These are phyloP conservation scores for Tetraselmis striata DNA, from an alignment of 139 green algal genomes.

Conservation along the genomic window DNA sequence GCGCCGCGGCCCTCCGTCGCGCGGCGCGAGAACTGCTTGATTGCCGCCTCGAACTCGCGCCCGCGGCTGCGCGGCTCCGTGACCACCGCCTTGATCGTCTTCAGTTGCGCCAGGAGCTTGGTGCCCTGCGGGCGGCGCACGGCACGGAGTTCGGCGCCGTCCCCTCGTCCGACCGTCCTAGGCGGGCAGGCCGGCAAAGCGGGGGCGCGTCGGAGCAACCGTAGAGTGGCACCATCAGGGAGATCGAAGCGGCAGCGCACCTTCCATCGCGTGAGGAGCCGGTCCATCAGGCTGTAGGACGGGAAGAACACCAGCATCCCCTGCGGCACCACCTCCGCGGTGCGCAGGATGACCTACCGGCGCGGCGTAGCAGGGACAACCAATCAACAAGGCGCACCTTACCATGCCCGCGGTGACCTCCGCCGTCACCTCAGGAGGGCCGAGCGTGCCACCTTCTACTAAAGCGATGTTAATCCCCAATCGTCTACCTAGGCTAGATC, in stretches of 20 bases:
- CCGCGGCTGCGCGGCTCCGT: conserved; percentile 61
- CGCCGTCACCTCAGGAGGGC: too few species aligned
- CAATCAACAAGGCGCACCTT: too few species aligned
- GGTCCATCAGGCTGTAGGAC: conserved; percentile 79
- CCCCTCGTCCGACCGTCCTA: too few species aligned
- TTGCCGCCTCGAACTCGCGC: conserved; percentile 58
- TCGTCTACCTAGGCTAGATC: too few species aligned
- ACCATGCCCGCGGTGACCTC: too few species aligned
- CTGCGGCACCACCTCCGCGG: conserved; percentile 58
- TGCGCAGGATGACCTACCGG: conserved; percentile 39
- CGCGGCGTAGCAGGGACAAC: neutral
- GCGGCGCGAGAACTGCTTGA: conserved; percentile 65
- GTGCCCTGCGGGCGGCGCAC: conserved; percentile 71
- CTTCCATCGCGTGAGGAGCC: conserved; percentile 66
- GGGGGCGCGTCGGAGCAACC: too few species aligned
- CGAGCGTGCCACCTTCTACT: too few species aligned
- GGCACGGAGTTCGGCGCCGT: too few species aligned
- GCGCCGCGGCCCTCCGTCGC: conserved; percentile 53
- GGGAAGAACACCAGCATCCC: conserved; percentile 91
- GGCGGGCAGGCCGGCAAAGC: too few species aligned
- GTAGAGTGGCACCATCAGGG: too few species aligned
- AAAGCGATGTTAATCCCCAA: too few species aligned
- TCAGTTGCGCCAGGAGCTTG: conserved; percentile 48
- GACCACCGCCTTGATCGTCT: conserved; percentile 61
- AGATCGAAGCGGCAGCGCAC: too few species aligned